Base-by-base conservation (phyloP, 225 moss, liverwort and hornwort genomes). In the Physcomitrellopsis africana region DNA sequence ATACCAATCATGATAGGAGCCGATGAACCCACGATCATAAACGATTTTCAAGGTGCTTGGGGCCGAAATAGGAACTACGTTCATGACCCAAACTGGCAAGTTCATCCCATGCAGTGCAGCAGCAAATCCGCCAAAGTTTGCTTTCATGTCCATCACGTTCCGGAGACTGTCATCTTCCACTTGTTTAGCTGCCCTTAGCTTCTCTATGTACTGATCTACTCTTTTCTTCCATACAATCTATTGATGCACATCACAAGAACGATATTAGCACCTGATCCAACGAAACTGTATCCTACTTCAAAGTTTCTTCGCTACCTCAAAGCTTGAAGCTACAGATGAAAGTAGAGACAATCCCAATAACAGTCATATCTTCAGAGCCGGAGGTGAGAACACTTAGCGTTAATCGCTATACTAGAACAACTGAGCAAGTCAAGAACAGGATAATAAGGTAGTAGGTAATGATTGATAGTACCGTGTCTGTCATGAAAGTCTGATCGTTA, bases 121-220 rank as follows among this genome's bases (percentile, higher is more conserved):
- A 51, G 92, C 94, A 83, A 97, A 97, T 12, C 96, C 94, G 52
- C 96, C 96, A 58, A 97, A 92, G 59, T 94, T 92, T 44, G 96
- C 96, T 76, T 94, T 93, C 96, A 97, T 97, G 68, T 97, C 96
- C 96, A 97, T 92, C 20, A 97, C 89, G 47, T 97, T 97, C 59
- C 96, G 88, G 14, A 94, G 83, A 71, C 92, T 89, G 43, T 89
- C 56, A 23, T 77, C 59, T 74, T 88, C 81, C 9, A 94, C 65
- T 76, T 97, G 94, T 26, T 83, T 74, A 53, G 84, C 85, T 29
- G 77, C 72, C 57, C 84, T 90, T 77, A 97, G 78, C 85, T 91
- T 91, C 60, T 94, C 81, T 81, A 92, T 87, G 29, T 97, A 97
- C 17, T 83, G 82, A n/a, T 81, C 69, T 29, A 91, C 90, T 78